Evolutionary conservation across 768 basidiomycete species (phyloP).

Genomic region (Boletus tylopilopsis): DNA sequence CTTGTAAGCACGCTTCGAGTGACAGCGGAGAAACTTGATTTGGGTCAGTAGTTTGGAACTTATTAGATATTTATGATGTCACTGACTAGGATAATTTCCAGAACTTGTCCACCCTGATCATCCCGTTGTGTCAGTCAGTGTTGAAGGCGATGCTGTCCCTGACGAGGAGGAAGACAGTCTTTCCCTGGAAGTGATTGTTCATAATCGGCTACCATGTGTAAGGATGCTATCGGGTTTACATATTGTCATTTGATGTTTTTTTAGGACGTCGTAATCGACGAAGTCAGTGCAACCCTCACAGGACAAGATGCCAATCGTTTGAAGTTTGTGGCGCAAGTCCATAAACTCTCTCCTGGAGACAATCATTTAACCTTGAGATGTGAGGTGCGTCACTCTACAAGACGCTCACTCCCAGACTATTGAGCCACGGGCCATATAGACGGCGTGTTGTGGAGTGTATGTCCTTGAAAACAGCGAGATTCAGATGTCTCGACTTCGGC

Average conservation of each 20-base stretch:
- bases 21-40: constrained; percentile 49
- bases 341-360: constrained; percentile 53
- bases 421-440: constrained; percentile 33
- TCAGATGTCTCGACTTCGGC: constrained; percentile 55
- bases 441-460: constrained; percentile 66
- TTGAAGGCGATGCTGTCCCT: constrained; percentile 44
- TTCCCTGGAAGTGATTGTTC: constrained; percentile 53
- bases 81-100: constrained; percentile 28
- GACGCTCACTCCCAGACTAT: neutral
- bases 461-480: constrained; percentile 66
- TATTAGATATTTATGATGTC: neutral
- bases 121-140: constrained; percentile 55
- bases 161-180: constrained; percentile 66
- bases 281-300: constrained; percentile 54
- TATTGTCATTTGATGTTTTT: constrained; percentile 8
- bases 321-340: constrained; percentile 44
- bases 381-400: constrained; percentile 50
- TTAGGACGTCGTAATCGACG: constrained; percentile 60
- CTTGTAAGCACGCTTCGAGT: constrained; percentile 48
- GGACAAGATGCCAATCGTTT: constrained; percentile 64
- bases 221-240: constrained; percentile 25
- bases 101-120: constrained; percentile 70
- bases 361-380: constrained; percentile 61
- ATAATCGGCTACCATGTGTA: constrained; percentile 76
- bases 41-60: constrained; percentile 39